Evolutionary conservation across 148 eudicot species (phyloP).

Genomic region (Cornus florida): DNA sequence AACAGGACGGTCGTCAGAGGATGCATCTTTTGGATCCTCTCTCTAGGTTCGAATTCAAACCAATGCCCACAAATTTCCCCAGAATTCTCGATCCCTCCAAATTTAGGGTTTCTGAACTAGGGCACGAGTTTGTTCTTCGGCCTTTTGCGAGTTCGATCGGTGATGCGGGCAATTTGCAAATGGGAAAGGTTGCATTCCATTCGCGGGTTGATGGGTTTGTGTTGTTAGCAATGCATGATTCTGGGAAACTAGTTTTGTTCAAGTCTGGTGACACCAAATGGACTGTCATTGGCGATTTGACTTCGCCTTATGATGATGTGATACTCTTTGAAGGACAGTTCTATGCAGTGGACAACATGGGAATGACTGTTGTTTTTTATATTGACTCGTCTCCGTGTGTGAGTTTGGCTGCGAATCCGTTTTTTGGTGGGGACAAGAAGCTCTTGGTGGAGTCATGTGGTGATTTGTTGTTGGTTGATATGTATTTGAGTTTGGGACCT

Average conservation of each 20-base stretch:
- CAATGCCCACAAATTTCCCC: constrained; percentile 36
- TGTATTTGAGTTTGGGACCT: constrained; percentile 48
- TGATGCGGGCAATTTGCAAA: constrained; percentile 45
- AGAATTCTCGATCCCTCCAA: constrained; percentile 33
- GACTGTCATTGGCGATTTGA: constrained; percentile 48
- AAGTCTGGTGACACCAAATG: constrained; percentile 49
- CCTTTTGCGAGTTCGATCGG: constrained; percentile 40
- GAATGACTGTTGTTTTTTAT: constrained; percentile 46
- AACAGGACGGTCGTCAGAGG: constrained; percentile 33
- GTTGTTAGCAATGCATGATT: constrained; percentile 65
- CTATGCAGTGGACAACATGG: constrained; percentile 69
- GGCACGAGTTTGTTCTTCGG: constrained; percentile 52
- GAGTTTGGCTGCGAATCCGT: constrained; percentile 39
- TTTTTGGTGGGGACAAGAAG: constrained; percentile 80
- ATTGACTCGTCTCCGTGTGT: constrained; percentile 19
- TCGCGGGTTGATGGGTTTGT: constrained; percentile 29
- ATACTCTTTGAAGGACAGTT: constrained; percentile 46
- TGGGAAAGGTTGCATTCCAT: constrained; percentile 65
- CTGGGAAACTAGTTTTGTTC: constrained; percentile 67
- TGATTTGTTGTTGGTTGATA: constrained; percentile 70
- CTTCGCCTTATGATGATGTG: constrained; percentile 69
- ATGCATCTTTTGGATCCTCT: constrained; percentile 55
- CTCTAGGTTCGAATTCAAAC: constrained; percentile 34
- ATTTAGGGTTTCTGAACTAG: constrained; percentile 49
- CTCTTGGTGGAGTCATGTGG: constrained; percentile 52